Evolutionary conservation across 2,329 filamentous ascomycete genomes (phyloP).

Genomic region (Clarireedia monteithiana): DNA sequence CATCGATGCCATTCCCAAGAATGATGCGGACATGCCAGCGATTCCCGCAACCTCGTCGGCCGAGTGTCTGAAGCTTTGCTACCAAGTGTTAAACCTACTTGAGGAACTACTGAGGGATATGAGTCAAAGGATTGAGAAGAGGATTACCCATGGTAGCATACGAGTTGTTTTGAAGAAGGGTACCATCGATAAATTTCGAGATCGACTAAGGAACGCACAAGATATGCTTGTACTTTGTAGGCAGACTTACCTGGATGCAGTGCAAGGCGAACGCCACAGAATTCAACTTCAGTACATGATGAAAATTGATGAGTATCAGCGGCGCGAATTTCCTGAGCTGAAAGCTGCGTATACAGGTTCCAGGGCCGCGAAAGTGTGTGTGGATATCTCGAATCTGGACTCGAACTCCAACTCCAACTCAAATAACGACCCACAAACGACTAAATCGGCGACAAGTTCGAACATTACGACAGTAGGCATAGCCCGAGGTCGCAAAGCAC

Average conservation of each 20-base stretch:
- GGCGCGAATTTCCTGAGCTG: background rate
- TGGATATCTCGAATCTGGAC: too few relatives aligned
- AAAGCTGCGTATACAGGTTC: background rate
- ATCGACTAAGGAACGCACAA: background rate
- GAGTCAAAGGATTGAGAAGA: background rate
- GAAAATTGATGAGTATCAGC: background rate
- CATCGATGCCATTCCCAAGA: background rate
- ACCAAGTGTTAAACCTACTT: background rate
- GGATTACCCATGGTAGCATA: background rate
- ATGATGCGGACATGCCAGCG: background rate
- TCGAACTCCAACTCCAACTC: too few relatives aligned
- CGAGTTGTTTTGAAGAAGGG: background rate
- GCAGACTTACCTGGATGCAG: background rate
- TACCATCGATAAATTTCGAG: background rate
- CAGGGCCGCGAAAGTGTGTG: too few relatives aligned
- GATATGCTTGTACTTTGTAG: background rate
- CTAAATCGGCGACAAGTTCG: background rate
- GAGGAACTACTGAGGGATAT: background rate
- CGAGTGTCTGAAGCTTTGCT: background rate
- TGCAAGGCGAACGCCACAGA: background rate
- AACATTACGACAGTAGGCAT: background rate
- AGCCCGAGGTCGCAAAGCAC: too few relatives aligned
- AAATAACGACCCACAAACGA: background rate
- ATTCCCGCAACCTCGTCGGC: background rate
- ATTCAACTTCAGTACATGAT: background rate